A percentile compares a stretch with the other conserved stretches of the same genome.
Conservation (phyloP, 2,329 filamentous ascomycete genomes). For the Colletotrichum gloeosporioides region DNA sequence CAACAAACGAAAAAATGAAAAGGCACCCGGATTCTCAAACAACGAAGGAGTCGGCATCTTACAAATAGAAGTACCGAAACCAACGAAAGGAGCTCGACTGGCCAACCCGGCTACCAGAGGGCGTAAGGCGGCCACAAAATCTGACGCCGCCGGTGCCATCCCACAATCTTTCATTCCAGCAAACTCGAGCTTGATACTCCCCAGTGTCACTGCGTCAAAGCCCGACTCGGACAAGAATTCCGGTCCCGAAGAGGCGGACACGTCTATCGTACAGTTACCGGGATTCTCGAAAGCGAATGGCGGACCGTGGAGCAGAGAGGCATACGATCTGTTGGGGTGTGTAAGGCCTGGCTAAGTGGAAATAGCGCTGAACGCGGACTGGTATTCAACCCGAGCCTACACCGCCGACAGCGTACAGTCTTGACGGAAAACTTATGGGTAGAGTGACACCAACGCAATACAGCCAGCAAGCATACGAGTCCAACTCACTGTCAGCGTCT, state of each 20-base stretch:
- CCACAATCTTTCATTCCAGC: slow-evolving; percentile 46
- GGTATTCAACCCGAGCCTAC: background rate
- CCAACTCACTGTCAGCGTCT: background rate
- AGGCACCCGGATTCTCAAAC: background rate
- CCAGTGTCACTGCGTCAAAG: background rate
- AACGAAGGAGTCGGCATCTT: background rate
- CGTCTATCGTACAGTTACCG: slow-evolving; percentile 32
- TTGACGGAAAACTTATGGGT: background rate
- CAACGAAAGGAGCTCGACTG: background rate
- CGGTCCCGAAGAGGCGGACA: background rate
- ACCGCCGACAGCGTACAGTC: background rate
- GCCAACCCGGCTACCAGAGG: slow-evolving; percentile 57
- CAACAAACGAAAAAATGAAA: background rate
- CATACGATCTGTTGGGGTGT: slow-evolving; percentile 68
- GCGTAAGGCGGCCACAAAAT: slow-evolving; percentile 56
- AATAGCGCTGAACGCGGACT: slow-evolving; percentile 1
- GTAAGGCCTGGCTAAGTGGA: slow-evolving; percentile 52
- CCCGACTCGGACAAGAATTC: background rate
- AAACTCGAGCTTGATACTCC: background rate
- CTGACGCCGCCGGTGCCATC: slow-evolving; percentile 54
- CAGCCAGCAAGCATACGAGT: background rate
- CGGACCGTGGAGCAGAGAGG: slow-evolving; percentile 74
- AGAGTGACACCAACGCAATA: background rate
- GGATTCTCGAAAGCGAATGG: slow-evolving; percentile 56
- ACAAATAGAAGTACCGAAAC: background rate